Conservation (phyloP, 1,284 basidiomycete species). For the Thecaphora thlaspeos region DNA sequence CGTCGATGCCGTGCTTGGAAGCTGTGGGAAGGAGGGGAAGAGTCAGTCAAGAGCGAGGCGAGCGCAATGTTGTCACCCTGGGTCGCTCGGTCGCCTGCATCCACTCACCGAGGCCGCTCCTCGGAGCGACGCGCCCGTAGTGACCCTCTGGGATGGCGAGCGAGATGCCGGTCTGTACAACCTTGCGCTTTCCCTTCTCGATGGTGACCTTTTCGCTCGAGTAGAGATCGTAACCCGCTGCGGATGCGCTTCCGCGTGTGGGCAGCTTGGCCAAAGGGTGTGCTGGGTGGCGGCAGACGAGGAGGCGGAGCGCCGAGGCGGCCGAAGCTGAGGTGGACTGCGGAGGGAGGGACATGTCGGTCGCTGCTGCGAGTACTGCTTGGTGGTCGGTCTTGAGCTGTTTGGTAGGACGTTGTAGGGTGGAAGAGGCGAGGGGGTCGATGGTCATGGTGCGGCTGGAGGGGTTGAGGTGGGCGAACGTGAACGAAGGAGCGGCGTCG, state of each 20-base stretch:
- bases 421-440: neutral
- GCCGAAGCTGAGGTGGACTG: conserved; percentile 6
- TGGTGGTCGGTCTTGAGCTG: conserved; percentile 5
- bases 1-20: conserved; percentile 94
- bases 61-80: too few species aligned
- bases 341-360: too few species aligned
- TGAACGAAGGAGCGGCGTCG: too few species aligned
- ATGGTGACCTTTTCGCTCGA: conserved; percentile 63
- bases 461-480: too few species aligned
- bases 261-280: conserved; percentile 74
- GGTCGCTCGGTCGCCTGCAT: too few species aligned
- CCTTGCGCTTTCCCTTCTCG: conserved; percentile 69
- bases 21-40: conserved; percentile 62
- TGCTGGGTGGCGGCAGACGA: conserved; percentile 78
- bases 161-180: conserved; percentile 85
- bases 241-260: conserved; percentile 77
- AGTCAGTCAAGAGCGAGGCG: too few species aligned
- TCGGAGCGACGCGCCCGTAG: conserved; percentile 92
- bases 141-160: conserved; percentile 88
- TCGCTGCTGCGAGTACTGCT: conserved; percentile 9
- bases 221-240: conserved; percentile 94
- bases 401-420: neutral
- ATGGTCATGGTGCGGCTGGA: conserved; percentile 12
- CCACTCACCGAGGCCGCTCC: conserved; percentile 80
- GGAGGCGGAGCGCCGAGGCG: conserved; percentile 61